Evolutionary conservation across 2,329 filamentous ascomycete genomes (phyloP).

Genomic region (Aspergillus persii): DNA sequence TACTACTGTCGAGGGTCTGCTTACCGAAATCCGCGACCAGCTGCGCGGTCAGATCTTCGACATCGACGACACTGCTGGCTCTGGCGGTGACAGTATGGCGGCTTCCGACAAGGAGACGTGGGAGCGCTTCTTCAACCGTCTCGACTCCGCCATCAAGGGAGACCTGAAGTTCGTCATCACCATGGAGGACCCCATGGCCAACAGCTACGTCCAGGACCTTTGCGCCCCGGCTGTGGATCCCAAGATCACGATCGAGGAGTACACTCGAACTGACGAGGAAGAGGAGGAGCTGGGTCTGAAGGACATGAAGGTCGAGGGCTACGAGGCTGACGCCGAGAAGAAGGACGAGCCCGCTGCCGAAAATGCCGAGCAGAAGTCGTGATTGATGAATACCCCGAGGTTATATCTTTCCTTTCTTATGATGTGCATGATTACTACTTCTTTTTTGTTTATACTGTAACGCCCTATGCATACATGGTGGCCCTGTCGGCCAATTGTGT

Average conservation of each 20-base stretch:
- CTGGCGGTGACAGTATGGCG: slow-evolving; percentile 76
- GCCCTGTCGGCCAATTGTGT: background rate
- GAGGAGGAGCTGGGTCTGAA: slow-evolving; percentile 86
- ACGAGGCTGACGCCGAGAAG: slow-evolving; percentile 58
- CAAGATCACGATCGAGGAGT: slow-evolving; percentile 77
- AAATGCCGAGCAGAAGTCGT: slow-evolving; percentile 31
- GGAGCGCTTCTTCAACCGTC: slow-evolving; percentile 73
- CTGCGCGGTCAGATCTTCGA: slow-evolving; percentile 86
- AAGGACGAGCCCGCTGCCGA: slow-evolving; percentile 22
- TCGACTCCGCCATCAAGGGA: slow-evolving; percentile 76
- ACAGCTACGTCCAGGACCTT: slow-evolving; percentile 90
- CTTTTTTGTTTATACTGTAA: slow-evolving; percentile 8
- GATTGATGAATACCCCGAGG: slow-evolving; percentile 19
- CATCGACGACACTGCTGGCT: slow-evolving; percentile 53
- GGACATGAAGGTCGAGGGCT: slow-evolving; percentile 91
- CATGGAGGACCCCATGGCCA: slow-evolving; percentile 82
- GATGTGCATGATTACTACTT: slow-evolving; percentile 21
- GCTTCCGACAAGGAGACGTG: slow-evolving; percentile 67
- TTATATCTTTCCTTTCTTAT: slow-evolving; percentile 16
- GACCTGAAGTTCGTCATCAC: slow-evolving; percentile 78
- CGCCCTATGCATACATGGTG: slow-evolving; percentile 10
- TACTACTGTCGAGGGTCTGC: slow-evolving; percentile 90
- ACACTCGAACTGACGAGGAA: slow-evolving; percentile 84
- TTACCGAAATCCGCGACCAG: slow-evolving; percentile 90
- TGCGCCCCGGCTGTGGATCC: slow-evolving; percentile 76